A percentile compares a stretch with the other conserved stretches of the same genome.
phyloP scores from a whole-genome alignment of 768 basidiomycete species.

The Leccinum disarticulatum region DNA sequence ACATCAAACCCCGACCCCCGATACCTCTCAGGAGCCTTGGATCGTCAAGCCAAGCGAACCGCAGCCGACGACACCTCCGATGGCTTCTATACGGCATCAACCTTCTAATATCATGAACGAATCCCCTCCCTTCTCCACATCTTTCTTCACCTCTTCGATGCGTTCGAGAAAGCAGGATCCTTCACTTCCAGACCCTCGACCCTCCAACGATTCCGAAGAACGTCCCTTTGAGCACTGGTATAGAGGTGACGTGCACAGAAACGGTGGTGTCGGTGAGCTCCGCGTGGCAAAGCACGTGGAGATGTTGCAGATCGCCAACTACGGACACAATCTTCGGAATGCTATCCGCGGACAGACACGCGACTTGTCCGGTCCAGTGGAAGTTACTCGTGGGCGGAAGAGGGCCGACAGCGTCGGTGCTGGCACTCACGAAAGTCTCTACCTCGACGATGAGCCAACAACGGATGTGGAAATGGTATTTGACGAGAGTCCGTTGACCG shows the following conservation, averaged over 20 bases:
- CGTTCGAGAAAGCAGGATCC: conserved; percentile 37
- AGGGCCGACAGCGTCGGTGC: conserved; percentile 67
- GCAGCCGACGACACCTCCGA: conserved; percentile 33
- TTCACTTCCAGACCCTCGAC: conserved; percentile 39
- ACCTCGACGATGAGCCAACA: conserved; percentile 60
- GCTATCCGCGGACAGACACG: conserved; percentile 25
- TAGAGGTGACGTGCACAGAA: conserved; percentile 80
- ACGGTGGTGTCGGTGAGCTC: conserved; percentile 86
- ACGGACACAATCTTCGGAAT: conserved; percentile 60
- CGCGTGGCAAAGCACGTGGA: conserved; percentile 72
- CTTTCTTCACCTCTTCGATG: conserved; percentile 45
- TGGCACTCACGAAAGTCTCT: conserved; percentile 60
- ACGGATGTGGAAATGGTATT: conserved; percentile 54
- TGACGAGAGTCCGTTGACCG: conserved; percentile 75
- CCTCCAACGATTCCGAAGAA: conserved; percentile 76
- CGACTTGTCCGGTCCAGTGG: conserved; percentile 24
- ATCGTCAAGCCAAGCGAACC: conserved; percentile 30
- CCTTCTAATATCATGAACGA: conserved; percentile 59
- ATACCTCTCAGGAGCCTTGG: conserved; percentile 32
- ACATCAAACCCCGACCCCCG: conserved; percentile 28
- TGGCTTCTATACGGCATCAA: conserved; percentile 37
- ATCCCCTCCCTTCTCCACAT: conserved; percentile 56
- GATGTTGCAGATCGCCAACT: conserved; percentile 88
- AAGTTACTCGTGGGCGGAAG: conserved; percentile 41
- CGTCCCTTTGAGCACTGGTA: conserved; percentile 90